Conservation (phyloP, 2,329 filamentous ascomycete genomes). For the Colletotrichum tamarilloi region DNA sequence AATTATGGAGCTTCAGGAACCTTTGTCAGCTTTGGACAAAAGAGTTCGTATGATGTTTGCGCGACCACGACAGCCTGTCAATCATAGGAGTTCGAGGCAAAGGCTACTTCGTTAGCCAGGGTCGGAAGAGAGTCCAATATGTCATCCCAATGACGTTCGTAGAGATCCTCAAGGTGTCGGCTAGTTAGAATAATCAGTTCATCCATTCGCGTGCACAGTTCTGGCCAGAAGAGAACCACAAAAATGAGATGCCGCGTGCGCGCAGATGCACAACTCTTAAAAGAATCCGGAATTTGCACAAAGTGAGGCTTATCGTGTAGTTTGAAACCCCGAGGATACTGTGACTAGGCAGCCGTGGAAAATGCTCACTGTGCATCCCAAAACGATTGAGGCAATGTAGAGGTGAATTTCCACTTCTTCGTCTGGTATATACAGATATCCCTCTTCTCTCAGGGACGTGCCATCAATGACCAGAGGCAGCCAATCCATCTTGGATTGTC, state of each 20-base stretch:
- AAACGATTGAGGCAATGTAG: conserved; percentile 4
- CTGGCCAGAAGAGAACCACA: not conserved
- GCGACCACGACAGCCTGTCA: conserved; percentile 11
- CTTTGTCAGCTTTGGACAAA: conserved; percentile 25
- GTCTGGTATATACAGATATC: conserved; percentile 30
- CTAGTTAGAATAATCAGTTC: not conserved
- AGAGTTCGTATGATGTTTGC: conserved; percentile 24
- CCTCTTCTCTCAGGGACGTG: not conserved
- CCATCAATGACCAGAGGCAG: conserved; percentile 4
- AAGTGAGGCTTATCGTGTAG: no score
- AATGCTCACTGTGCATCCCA: not conserved
- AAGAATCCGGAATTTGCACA: not conserved
- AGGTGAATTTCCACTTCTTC: conserved; percentile 28
- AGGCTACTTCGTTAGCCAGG: not conserved
- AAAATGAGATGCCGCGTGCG: not conserved
- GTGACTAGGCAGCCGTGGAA: not conserved
- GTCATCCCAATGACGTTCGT: not conserved
- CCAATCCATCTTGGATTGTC: not conserved
- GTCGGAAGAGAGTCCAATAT: not conserved
- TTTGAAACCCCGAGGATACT: not conserved
- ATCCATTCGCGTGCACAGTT: not conserved
- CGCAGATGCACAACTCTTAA: not conserved
- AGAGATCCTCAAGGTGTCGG: not conserved
- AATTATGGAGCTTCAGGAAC: conserved; percentile 18
- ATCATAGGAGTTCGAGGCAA: not conserved